Conservation (phyloP, 768 basidiomycete genomes). For the Amanita muscaria region DNA sequence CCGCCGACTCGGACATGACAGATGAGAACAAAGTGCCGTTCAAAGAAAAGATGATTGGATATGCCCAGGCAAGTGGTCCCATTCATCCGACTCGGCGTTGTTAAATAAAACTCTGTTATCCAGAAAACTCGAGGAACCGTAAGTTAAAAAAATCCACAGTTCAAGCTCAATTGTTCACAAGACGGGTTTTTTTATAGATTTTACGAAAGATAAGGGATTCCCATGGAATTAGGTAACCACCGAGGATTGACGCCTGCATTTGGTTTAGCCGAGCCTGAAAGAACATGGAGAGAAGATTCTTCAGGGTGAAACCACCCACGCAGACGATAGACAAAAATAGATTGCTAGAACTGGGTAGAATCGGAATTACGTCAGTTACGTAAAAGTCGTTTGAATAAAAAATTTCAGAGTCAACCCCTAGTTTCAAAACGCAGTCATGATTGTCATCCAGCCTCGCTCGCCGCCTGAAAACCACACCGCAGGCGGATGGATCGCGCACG, state of each 20-base stretch:
- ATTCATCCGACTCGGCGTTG: too few relatives aligned
- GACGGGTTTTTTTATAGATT: conserved; percentile 11
- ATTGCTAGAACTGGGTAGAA: background rate
- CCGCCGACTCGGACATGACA: background rate
- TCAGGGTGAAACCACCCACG: conserved; percentile 35
- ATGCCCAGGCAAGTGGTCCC: background rate
- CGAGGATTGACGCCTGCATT: too few relatives aligned
- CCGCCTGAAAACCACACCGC: background rate
- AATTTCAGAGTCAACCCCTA: background rate
- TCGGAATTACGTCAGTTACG: background rate
- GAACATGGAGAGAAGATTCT: conserved; percentile 47
- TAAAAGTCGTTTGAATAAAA: background rate
- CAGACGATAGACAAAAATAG: conserved; percentile 16
- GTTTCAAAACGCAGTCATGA: background rate
- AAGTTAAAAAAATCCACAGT: conserved; percentile 11
- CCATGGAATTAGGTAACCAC: background rate
- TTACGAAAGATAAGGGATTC: conserved; percentile 26
- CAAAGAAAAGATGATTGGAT: conserved; percentile 53
- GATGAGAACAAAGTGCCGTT: conserved; percentile 39
- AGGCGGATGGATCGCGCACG: background rate
- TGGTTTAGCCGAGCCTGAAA: conserved; percentile 31
- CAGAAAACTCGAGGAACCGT: conserved; percentile 39
- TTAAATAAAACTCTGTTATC: background rate
- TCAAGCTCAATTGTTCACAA: background rate
- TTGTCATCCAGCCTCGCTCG: background rate